Evolutionary conservation across 2,329 filamentous ascomycete species (phyloP), one percentile per base, ranked within the genome.

Genomic region (Cladophialophora exuberans): DNA sequence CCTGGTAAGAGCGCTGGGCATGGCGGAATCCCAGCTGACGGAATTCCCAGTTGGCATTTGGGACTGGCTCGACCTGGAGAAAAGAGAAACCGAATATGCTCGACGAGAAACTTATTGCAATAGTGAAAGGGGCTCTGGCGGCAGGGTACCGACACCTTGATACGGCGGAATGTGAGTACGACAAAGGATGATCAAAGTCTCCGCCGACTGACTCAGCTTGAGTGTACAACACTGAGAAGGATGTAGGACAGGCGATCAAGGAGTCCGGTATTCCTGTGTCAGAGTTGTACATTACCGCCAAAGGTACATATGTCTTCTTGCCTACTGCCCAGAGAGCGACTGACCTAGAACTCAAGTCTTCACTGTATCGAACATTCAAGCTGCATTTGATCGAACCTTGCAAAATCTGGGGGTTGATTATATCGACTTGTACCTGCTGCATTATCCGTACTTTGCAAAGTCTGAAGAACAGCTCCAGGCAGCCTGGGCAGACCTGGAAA

Each of bases 381-480:
- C 79, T 59, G 84, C 83, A 61, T 79, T 85, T 41, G 76, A 80
- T 59, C 76, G 81, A 39, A 84, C 84, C 31, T 74, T 87, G 48
- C 79, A 84, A 66, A 78, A 83, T 64, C 78, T 88, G 63, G 81
- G 77, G 7, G 72, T 85, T 33, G 85, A 85, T 55, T 88, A 89
- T 67, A 76, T 89, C 54, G 86, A 89, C 66, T 74, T 89, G 10
- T 88, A 82, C 69, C 76, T 89, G 54, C 87, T 90, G 65, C 85
- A 88, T 71, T 89, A 79, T 77, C 82, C 73, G 78, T 2, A 83
- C 79, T 76, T 54, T 70, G 74, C 38, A 74, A 78, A 31, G 68
- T 71, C 22, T 68, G 75, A 11, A 55, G 72, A 38, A 73, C 80
- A 53, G 78, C 79, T 7, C 76, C 68, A 69, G 56, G 64, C 25